A percentile compares a stretch with the other conserved stretches of the same genome.
Evolutionary conservation across 306 rosid species (phyloP).

Genomic region (Pachyrhizus erosus): DNA sequence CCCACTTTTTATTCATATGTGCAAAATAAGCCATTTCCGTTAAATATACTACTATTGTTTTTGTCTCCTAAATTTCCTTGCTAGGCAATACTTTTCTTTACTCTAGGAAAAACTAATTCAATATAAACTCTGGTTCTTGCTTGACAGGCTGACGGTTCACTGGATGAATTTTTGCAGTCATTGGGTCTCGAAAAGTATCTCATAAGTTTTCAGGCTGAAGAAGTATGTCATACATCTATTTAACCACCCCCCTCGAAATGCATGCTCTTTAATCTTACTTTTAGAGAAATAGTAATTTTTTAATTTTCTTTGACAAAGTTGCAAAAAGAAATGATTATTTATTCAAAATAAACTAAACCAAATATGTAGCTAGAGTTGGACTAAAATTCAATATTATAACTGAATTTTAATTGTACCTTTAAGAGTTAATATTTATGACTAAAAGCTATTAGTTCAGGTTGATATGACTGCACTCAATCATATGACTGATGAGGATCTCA

Average conservation of each 20-base stretch:
- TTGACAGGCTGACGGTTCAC: constrained; percentile 61
- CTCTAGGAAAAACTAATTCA: neutral
- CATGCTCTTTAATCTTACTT: neutral
- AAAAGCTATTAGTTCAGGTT: constrained; percentile 55
- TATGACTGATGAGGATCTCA: constrained; percentile 84
- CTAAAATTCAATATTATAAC: constrained; percentile 1
- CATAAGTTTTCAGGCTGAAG: constrained; percentile 80
- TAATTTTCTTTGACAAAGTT: neutral
- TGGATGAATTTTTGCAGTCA: constrained; percentile 70
- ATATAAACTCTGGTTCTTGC: constrained; percentile 29
- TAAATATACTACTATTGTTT: neutral
- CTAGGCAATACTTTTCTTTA: neutral
- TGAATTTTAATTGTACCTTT: neutral
- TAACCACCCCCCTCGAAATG: neutral
- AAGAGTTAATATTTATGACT: constrained; percentile 3
- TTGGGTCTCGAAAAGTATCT: constrained; percentile 81
- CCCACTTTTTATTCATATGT: neutral
- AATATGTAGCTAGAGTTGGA: neutral
- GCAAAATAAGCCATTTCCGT: neutral
- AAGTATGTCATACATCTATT: constrained; percentile 50
- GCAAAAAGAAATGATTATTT: neutral
- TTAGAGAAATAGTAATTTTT: neutral
- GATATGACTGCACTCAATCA: constrained; percentile 83
- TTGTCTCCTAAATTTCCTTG: neutral
- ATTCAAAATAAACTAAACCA: neutral